Evolutionary conservation across 1,139 yeast genomes (phyloP).

Genomic region (Candida tropicalis): DNA sequence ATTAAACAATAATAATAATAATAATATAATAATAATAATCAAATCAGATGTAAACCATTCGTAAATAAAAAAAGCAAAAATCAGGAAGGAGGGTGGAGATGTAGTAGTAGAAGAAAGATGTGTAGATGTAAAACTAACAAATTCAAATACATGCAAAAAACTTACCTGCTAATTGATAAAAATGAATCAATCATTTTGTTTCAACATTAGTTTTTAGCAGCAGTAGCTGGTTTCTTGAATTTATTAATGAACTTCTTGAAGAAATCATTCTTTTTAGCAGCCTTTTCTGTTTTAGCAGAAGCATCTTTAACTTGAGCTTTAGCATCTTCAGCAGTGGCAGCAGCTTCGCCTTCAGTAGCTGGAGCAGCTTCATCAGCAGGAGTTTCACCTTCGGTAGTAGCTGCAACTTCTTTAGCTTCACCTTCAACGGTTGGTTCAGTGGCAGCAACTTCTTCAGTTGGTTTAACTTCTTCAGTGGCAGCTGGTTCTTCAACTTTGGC

Average conservation of each 20-base stretch:
- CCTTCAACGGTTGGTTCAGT: conserved; percentile 15
- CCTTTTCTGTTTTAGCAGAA: conserved; percentile 25
- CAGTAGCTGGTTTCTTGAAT: conserved; percentile 47
- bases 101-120: too few species aligned
- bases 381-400: conserved; percentile 12
- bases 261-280: conserved; percentile 47
- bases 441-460: conserved; percentile 13
- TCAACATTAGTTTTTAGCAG: conserved; percentile 27
- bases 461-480: conserved; percentile 17
- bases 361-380: conserved; percentile 17
- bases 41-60: neutral
- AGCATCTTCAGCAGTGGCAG: conserved; percentile 13
- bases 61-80: too few species aligned
- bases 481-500: conserved; percentile 14
- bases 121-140: too few species aligned
- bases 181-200: too few species aligned
- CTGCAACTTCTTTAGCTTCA: conserved; percentile 15
- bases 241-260: conserved; percentile 52
- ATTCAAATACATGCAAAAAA: too few species aligned
- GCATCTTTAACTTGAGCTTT: conserved; percentile 14
- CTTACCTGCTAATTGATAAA: too few species aligned
- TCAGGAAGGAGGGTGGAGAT: too few species aligned
- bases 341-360: conserved; percentile 16
- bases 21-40: neutral
- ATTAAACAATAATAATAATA: conserved; percentile 3